Evolutionary conservation across 2,329 filamentous ascomycete species (phyloP), one percentile per base, ranked within the genome.

Genomic region (Alternaria sp.): DNA sequence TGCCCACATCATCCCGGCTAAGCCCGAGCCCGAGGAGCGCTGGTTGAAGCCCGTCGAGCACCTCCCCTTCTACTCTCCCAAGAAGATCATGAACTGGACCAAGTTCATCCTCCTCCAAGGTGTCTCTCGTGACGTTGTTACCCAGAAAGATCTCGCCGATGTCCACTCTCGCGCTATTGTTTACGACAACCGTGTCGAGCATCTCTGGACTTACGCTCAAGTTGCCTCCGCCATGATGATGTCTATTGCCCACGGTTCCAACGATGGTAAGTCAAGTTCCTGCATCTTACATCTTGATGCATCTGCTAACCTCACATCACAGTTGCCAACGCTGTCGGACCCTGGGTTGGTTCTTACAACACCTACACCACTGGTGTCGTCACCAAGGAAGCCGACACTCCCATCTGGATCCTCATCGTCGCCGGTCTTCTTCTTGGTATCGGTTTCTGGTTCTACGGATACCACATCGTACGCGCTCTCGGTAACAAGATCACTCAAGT

Each of bases 191-290:
- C 75, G 78, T 2, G 81, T 83, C 20, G 83, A 84, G 69, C 81
- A 85, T 70, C 73, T 82, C 54, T 84, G 79, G 78, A 82, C 82
- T 0, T 84, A 76, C 54, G 72, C 73, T 44, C 75, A 78, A 57
- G 73, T 78, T 51, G 64, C 79, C 48, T 75, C 89, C 40, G 90
- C 90, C 60, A 90, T 88, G 81, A 91, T 89, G 60, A 89, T 89
- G 32, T 91, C 89, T 2, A 92, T 92, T 71, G 89, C 89, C 1
- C 90, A 91, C 78, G 89, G 89, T 27, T 87, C 87, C 66, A 91
- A 90, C 75, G 89, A 90, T 65, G 58, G 58, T 60, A 43, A 46
- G 58, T 16, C 9, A 2, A 25, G 2, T 18, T 2, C 5, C n/a
- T 2, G 1, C 8, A 20, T 3, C 3, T 9, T 3, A 2, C 27